Conservation (phyloP, 2,329 filamentous ascomycete species). For the Hymenoscyphus scutula region DNA sequence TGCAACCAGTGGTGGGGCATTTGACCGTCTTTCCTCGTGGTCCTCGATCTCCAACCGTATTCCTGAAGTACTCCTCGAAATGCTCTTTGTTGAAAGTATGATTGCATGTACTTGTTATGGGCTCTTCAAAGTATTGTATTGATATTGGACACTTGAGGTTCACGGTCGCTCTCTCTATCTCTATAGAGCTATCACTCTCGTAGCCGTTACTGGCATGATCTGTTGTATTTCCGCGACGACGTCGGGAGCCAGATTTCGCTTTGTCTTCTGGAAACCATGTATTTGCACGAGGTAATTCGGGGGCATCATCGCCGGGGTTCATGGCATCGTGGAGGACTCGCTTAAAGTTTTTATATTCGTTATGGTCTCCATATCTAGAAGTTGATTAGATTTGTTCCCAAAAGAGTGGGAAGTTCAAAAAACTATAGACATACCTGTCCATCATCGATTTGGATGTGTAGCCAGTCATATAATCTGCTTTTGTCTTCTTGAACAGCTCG, state of each 20-base stretch:
- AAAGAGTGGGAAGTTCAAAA: neutral
- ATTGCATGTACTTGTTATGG: slow-evolving; percentile 66
- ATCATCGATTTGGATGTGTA: slow-evolving; percentile 42
- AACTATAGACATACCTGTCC: slow-evolving; percentile 38
- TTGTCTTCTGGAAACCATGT: slow-evolving; percentile 56
- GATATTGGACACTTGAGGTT: slow-evolving; percentile 71
- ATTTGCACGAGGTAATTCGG: slow-evolving; percentile 52
- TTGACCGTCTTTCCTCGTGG: slow-evolving; percentile 44
- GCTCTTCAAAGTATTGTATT: slow-evolving; percentile 61
- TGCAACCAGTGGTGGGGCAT: slow-evolving; percentile 67
- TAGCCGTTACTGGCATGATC: slow-evolving; percentile 23
- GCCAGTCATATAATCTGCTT: slow-evolving; percentile 35
- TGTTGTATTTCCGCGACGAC: slow-evolving; percentile 20
- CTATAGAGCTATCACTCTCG: too few species aligned
- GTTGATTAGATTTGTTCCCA: slow-evolving; percentile 8
- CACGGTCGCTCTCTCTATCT: slow-evolving; percentile 58
- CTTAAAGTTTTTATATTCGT: slow-evolving; percentile 61
- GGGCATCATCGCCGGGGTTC: slow-evolving; percentile 49
- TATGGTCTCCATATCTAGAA: slow-evolving; percentile 53
- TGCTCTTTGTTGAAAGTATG: slow-evolving; percentile 69
- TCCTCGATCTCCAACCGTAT: neutral
- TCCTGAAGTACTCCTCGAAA: slow-evolving; percentile 50
- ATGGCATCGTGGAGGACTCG: slow-evolving; percentile 59
- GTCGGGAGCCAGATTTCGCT: slow-evolving; percentile 15
- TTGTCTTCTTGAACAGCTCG: slow-evolving; percentile 38